Evolutionary conservation across 2,329 filamentous ascomycete species (phyloP).

Genomic region (Beauveria sp.): DNA sequence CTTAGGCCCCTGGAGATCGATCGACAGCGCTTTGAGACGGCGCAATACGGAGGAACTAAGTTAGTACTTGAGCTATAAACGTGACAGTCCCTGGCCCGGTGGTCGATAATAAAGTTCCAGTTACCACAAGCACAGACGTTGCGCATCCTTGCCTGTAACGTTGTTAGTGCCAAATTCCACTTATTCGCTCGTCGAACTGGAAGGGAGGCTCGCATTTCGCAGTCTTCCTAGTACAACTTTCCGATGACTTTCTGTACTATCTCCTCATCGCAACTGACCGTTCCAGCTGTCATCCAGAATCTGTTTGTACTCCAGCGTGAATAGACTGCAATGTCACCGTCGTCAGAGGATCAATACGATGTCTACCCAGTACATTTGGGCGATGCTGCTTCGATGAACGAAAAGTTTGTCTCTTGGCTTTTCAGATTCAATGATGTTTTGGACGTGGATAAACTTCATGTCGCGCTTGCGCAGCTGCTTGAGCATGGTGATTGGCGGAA

Average conservation of each 20-base stretch:
- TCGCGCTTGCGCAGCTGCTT: constrained; percentile 29
- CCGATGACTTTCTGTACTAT: background rate
- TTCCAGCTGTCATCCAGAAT: too few relatives aligned
- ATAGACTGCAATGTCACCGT: background rate
- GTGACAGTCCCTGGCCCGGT: too few relatives aligned
- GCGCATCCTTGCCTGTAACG: background rate
- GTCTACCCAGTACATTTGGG: constrained; percentile 26
- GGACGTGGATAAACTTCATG: constrained; percentile 30
- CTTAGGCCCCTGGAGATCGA: too few relatives aligned
- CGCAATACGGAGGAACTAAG: too few relatives aligned
- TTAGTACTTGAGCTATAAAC: too few relatives aligned
- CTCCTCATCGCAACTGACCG: background rate
- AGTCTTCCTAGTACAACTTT: background rate
- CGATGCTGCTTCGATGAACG: constrained; percentile 21
- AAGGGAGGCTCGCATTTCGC: background rate
- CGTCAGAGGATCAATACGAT: constrained; percentile 7
- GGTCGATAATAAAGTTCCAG: background rate
- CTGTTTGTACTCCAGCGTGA: background rate
- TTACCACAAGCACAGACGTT: background rate
- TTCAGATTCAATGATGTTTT: constrained; percentile 39
- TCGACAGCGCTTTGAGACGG: too few relatives aligned
- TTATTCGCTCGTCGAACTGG: background rate
- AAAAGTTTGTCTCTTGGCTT: constrained; percentile 24
- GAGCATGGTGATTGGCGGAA: constrained; percentile 38
- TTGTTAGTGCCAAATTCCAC: background rate